Evolutionary conservation across 495 filamentous ascomycete genomes (phyloP), one percentile per base, ranked within the genome.

Genomic region (Xylaria bambusicola): DNA sequence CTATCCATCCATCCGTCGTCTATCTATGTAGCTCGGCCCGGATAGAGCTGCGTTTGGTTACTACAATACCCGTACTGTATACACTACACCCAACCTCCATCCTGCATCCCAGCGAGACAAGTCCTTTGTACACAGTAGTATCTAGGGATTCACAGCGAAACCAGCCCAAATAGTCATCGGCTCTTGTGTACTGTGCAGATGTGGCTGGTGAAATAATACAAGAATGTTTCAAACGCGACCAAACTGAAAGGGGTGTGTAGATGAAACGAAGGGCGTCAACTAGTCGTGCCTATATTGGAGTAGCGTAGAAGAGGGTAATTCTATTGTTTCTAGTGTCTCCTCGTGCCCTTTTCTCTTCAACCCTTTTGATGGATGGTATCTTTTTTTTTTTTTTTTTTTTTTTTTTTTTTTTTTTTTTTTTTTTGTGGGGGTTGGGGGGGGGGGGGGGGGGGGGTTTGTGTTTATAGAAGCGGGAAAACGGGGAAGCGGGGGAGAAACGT

Each of bases 141-240:
- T 38, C 36, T 38, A 38, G 5, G 29, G 29, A 33, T 33, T 33
- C 5, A 33, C 29, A 10, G 15, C 36, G 36, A 38, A 38, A 38
- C n/a, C 36, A 38, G 36, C 36, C 36, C 36, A 38, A 38, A 38
- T 13, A 15, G 12, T 38, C 36, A 15, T 7, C 15, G 36, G 15
- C 8, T 10, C 7, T 12, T 8, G 38, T 36, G 21, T 54, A 54
- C 52, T 54, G 52, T 54, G 52, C 52, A 33, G 17, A 31, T 54
- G 52, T 54, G 52, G 52, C 52, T 54, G 51, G 38, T 42, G 51
- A 31, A 27, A 44, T 44, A 44, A 4, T 8, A 20, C 10, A 18
- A 12, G 3, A 17, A 41, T 44, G 18, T 44, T 44, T 44, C 10
- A 10, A 38, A 44, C n/a, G 10, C 17, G 41, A 44, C 10, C 3